A percentile compares a stretch with the other conserved stretches of the same genome.
Evolutionary conservation across 2,329 filamentous ascomycete genomes (phyloP).

Genomic region (Phialophora chinensis): DNA sequence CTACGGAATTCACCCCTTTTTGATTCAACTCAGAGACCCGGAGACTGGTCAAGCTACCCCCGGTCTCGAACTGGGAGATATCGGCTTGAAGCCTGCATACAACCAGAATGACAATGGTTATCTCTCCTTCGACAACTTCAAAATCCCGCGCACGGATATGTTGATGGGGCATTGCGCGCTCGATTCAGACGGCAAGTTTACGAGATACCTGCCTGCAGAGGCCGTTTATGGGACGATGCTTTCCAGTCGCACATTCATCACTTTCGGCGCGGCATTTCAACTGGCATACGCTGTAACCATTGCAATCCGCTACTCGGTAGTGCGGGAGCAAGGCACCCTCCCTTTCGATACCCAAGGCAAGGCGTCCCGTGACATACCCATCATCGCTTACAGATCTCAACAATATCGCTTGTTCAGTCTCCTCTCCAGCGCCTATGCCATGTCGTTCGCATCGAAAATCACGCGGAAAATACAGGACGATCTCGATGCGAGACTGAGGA

Average conservation of each 20-base stretch:
- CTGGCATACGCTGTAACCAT: conserved; percentile 3
- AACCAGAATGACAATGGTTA: conserved; percentile 45
- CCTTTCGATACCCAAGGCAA: not conserved
- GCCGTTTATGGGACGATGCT: conserved; percentile 6
- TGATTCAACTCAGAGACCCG: conserved; percentile 43
- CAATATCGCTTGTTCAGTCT: conserved; percentile 2
- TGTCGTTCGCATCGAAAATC: conserved; percentile 5
- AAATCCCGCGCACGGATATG: conserved; percentile 45
- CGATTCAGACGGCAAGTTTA: not conserved
- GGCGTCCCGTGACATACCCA: not conserved
- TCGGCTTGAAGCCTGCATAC: conserved; percentile 41
- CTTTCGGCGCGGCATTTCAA: not conserved
- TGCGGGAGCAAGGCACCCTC: conserved; percentile 4
- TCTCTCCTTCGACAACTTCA: conserved; percentile 44
- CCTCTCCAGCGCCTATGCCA: conserved; percentile 1
- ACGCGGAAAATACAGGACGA: conserved; percentile 5
- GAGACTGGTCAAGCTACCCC: conserved; percentile 39
- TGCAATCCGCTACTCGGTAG: not conserved
- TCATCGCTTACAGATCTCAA: conserved; percentile 5
- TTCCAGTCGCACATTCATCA: conserved; percentile 2
- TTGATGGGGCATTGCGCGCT: conserved; percentile 28
- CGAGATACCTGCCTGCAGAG: not conserved
- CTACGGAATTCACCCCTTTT: conserved; percentile 43
- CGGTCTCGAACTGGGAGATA: conserved; percentile 43
- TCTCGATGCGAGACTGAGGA: conserved; percentile 6